phyloP scores from a whole-genome alignment of 2,329 filamentous ascomycete genomes.

The Cytospora mali region DNA sequence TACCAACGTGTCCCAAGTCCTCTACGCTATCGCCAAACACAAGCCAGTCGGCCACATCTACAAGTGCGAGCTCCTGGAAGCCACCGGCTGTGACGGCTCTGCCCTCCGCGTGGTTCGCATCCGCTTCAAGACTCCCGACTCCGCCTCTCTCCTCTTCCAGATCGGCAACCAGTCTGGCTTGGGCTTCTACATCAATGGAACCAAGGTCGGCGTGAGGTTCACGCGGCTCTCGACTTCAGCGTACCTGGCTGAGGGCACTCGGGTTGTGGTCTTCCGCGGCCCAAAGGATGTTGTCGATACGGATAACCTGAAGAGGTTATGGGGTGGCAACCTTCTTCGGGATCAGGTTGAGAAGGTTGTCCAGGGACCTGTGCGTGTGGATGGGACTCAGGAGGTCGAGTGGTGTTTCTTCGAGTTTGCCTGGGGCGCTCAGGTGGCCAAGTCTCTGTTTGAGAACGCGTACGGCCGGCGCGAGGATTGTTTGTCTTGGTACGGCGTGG shows the following conservation, averaged over 20 bases:
- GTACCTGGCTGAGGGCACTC: slow-evolving; percentile 2
- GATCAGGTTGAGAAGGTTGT: slow-evolving; percentile 11
- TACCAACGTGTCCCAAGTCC: background rate
- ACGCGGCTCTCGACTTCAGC: background rate
- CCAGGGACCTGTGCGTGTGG: background rate
- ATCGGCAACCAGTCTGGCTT: background rate
- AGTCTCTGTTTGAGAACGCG: background rate
- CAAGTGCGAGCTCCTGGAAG: slow-evolving; percentile 12
- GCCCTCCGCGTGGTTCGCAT: slow-evolving; percentile 12
- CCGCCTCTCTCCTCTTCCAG: slow-evolving; percentile 9
- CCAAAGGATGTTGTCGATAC: slow-evolving; percentile 1
- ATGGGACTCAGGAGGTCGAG: slow-evolving; percentile 7
- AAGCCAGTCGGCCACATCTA: slow-evolving; percentile 9
- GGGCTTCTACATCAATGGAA: background rate
- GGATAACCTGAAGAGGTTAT: slow-evolving; percentile 3
- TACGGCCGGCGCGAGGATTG: slow-evolving; percentile 8
- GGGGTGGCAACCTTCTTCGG: background rate
- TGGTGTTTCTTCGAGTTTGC: slow-evolving; percentile 15
- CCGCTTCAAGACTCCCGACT: slow-evolving; percentile 10
- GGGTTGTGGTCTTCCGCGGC: slow-evolving; percentile 13
- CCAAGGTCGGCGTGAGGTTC: slow-evolving; percentile 5
- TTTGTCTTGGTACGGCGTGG: slow-evolving; percentile 2
- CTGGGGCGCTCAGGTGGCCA: slow-evolving; percentile 9
- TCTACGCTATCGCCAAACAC: slow-evolving; percentile 9
- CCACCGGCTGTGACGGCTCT: background rate